phyloP scores from a whole-genome alignment of 2,329 filamentous ascomycete species.

The Simplicillium sp. region DNA sequence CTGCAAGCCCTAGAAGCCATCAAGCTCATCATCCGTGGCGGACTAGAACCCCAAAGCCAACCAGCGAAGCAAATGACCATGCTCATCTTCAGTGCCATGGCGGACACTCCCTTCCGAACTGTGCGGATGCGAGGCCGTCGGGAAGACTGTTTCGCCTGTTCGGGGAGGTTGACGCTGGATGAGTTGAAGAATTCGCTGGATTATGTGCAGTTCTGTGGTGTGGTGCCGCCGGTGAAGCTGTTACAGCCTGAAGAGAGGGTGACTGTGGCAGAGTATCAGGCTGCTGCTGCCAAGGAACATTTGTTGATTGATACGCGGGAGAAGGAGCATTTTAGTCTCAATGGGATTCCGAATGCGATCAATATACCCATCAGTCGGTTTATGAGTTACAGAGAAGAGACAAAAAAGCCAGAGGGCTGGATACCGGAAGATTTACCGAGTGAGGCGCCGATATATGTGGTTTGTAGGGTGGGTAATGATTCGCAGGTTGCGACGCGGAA shows the following conservation, averaged over 20 bases:
- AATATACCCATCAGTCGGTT: conserved; percentile 55
- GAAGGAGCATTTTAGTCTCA: conserved; percentile 75
- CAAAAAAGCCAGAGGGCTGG: conserved; percentile 19
- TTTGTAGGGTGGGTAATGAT: conserved; percentile 71
- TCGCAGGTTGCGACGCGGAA: conserved; percentile 61
- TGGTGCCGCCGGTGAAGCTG: conserved; percentile 40
- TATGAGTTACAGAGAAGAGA: conserved; percentile 34
- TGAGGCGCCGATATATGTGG: conserved; percentile 53
- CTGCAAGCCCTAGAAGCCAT: conserved; percentile 85
- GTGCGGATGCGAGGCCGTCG: conserved; percentile 65
- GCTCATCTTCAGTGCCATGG: conserved; percentile 38
- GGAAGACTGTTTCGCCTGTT: conserved; percentile 68
- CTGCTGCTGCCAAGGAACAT: conserved; percentile 22
- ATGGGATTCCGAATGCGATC: conserved; percentile 63
- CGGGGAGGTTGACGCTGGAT: conserved; percentile 49
- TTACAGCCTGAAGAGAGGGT: conserved; percentile 59
- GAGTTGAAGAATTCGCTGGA: conserved; percentile 58
- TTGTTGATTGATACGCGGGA: conserved; percentile 77
- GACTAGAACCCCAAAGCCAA: conserved; percentile 11
- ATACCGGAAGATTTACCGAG: conserved; percentile 26
- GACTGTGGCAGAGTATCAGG: conserved; percentile 50
- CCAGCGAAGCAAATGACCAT: conserved; percentile 20
- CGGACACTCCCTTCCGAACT: conserved; percentile 51
- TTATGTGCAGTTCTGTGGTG: conserved; percentile 81
- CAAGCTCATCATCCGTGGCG: conserved; percentile 56